A percentile compares a stretch with the other conserved stretches of the same genome.
Evolutionary conservation across 2,329 filamentous ascomycete genomes (phyloP).

Genomic region (Raffaelea ambrosiae): DNA sequence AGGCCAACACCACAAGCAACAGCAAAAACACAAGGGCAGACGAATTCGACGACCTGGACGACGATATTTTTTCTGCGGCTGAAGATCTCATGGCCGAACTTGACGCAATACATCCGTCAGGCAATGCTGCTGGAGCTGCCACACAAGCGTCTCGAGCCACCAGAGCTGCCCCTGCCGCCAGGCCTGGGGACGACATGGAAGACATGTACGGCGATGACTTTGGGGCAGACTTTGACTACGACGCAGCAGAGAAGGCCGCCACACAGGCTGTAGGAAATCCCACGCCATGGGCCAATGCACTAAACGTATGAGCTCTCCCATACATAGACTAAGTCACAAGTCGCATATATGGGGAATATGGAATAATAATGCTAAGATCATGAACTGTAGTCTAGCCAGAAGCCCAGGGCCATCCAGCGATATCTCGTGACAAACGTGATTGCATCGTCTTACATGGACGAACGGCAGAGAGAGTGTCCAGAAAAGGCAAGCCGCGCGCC

Average conservation of each 20-base stretch:
- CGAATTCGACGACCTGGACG: constrained; percentile 50
- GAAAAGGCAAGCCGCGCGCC: constrained; percentile 57
- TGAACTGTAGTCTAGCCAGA: constrained; percentile 52
- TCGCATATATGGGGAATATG: not conserved
- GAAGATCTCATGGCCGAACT: constrained; percentile 30
- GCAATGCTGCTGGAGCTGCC: too few relatives aligned
- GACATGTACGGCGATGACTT: constrained; percentile 63
- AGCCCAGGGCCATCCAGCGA: constrained; percentile 70
- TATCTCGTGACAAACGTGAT: constrained; percentile 72
- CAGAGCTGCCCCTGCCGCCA: too few relatives aligned
- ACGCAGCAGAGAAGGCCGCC: constrained; percentile 64
- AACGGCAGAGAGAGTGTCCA: constrained; percentile 46
- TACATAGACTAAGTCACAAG: not conserved
- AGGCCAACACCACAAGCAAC: not conserved
- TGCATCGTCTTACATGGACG: constrained; percentile 58
- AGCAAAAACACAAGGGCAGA: constrained; percentile 28
- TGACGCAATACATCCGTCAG: constrained; percentile 18
- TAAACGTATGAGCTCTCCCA: constrained; percentile 43
- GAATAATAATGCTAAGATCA: constrained; percentile 50
- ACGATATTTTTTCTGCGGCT: constrained; percentile 46
- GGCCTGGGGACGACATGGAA: constrained; percentile 24
- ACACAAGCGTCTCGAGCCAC: too few relatives aligned
- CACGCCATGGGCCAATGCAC: constrained; percentile 15
- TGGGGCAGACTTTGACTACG: constrained; percentile 65
- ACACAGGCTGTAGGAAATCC: constrained; percentile 47